Base-by-base conservation (phyloP, 2,329 filamentous ascomycete genomes). In the Claviceps sp. region DNA sequence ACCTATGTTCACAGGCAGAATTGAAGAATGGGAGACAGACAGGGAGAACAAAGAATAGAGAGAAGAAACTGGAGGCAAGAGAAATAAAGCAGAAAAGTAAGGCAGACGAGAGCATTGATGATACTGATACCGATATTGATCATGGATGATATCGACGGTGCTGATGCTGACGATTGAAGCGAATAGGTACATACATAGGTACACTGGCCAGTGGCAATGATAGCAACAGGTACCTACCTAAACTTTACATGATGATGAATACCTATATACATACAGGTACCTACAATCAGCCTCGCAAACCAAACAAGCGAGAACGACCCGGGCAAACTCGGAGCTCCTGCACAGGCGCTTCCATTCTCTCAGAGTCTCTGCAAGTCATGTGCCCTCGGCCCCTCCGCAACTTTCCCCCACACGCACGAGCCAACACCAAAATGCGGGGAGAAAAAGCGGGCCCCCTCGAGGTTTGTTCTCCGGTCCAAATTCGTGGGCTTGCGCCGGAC, bases 391-490 rank as follows among this genome's bases (percentile, higher is more conserved):
- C n/a, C n/a, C 17, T 13, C 9, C 17, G 17, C n/a, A 17, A 13
- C 17, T 42, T n/a, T n/a, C 4, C 8, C 39, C 39, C 6, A 20
- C 8, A 40, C 5, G 38, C 38, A 11, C 40, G 13, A 14, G 20
- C 40, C 4, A 20, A 16, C 22, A n/a, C 20, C 29, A 34, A 34
- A 34, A 34, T 34, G 29, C 29, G 29, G 29, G 29, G 29, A 34
- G 29, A 34, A 34, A 9, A 34, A 34, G 29, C 29, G 29, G 29
- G 11, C 3, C 29, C 29, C 29, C 29, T 34, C 8, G 29, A 34
- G 29, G 29, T 34, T 17, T 55, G 55, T 17, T 56, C 66, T 66
- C 64, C 64, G 64, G 57, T 59, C 64, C 65, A 63, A 65, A 60
- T 59, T 66, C 64, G 64, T 66, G 64, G 42, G 43, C 42, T 14